Base-by-base conservation (phyloP, 495 filamentous ascomycete genomes). In the Trichoderma gamsii region DNA sequence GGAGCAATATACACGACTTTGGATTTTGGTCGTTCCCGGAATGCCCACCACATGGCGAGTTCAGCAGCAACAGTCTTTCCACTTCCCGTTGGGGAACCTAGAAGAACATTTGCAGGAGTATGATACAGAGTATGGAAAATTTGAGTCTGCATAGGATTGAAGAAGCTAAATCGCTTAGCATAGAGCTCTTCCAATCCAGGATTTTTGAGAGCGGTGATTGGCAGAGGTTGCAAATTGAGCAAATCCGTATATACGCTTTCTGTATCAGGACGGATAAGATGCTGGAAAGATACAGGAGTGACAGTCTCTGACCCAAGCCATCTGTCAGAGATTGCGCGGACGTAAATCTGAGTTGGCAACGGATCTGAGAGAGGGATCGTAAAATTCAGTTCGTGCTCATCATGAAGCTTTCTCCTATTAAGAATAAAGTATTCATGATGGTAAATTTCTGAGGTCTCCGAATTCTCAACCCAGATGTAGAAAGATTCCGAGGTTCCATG, bases 11-110 rank as follows among this genome's bases (percentile, higher is more conserved):
- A 99, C 29, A 99, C 93, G 2, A 99, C 94, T 79, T 99, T 99
- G 3, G 92, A 97, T 3, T 93, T 92, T 1, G 96, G 96, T 51
- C 89, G 91, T 75, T 98, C 93, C 13, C 94, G 88, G 78, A 99
- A 98, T 7, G 96, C 93, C 94, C 92, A 97, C 95, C 95, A 99
- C 96, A 99, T 98, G n/a, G 96, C 96, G 66, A 99, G 75, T 74
- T 99, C 95, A 41, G 90, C 91, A 16, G 95, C 95, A 41, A 99
- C 88, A 2, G 95, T 99, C 80, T 99, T 99, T 67, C 95, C 95
- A 81, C 91, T 95, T 64, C 95, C 95, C 7, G 95, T 99, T 7
- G 95, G 95, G 16, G 95, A 97, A n/a, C 95, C 95, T 8, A 99
- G 86, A 5, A 99, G 81, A 9, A 98, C 93, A 73, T 99, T 99